Evolutionary conservation across 164 flowering plant genomes (phyloP).

Genomic region (Chloranthus sessilifolius): DNA sequence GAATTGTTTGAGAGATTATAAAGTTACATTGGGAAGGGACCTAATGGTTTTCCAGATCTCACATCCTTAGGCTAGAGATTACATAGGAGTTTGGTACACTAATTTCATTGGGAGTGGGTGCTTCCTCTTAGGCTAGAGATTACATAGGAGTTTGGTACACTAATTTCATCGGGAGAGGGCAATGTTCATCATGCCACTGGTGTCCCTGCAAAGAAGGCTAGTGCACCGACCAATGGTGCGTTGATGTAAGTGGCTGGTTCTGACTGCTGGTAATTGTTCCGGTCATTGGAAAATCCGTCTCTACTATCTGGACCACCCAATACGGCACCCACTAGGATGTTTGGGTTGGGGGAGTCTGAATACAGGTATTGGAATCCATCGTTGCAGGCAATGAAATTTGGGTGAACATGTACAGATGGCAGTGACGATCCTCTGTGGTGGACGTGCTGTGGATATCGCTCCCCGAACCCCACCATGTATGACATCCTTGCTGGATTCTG

Average conservation of each 20-base stretch:
- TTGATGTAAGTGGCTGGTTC: slow-evolving; percentile 97
- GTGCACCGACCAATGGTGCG: slow-evolving; percentile 89
- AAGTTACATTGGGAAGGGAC: no score
- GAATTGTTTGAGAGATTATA: no score
- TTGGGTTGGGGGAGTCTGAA: slow-evolving; percentile 69
- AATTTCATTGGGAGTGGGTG: background rate
- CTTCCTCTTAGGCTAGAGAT: background rate
- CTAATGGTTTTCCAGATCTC: no score
- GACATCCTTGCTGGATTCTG: slow-evolving; percentile 76
- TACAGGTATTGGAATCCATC: slow-evolving; percentile 60
- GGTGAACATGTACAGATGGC: slow-evolving; percentile 63
- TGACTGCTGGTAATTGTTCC: slow-evolving; percentile 74
- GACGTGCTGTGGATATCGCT: slow-evolving; percentile 54
- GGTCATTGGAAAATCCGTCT: slow-evolving; percentile 63
- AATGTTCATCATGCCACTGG: slow-evolving; percentile 1
- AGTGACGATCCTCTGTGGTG: slow-evolving; percentile 93
- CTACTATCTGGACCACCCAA: slow-evolving; percentile 78
- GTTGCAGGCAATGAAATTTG: slow-evolving; percentile 50
- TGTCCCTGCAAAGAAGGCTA: slow-evolving; percentile 53
- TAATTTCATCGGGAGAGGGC: background rate
- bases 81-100: background rate
- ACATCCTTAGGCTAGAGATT: background rate
- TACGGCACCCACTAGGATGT: slow-evolving; percentile 75
- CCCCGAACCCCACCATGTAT: slow-evolving; percentile 93
- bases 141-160: background rate